Evolutionary conservation across 1,139 yeast species (phyloP).

Genomic region (Kodamaea sp.): DNA sequence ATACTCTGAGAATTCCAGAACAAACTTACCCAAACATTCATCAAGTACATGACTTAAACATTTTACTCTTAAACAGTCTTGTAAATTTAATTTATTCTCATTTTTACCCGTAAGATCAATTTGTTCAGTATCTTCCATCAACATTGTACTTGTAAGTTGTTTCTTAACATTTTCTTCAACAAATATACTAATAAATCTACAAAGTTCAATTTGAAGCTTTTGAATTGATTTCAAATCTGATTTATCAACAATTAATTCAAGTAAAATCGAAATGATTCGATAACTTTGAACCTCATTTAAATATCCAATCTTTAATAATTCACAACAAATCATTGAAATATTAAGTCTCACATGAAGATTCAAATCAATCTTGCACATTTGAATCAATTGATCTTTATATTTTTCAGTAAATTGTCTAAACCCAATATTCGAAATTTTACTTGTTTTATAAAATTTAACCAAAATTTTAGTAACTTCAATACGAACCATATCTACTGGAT

Average conservation of each 20-base stretch:
- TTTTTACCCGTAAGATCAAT: background rate
- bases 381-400: slow-evolving; percentile 60
- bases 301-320: slow-evolving; percentile 57
- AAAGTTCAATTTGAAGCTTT: slow-evolving; percentile 31
- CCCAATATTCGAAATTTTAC: slow-evolving; percentile 24
- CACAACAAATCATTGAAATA: slow-evolving; percentile 52
- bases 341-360: slow-evolving; percentile 47
- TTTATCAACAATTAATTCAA: slow-evolving; percentile 29
- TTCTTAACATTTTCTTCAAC: slow-evolving; percentile 16
- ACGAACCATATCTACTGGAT: slow-evolving; percentile 58
- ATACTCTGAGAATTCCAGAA: too few relatives aligned
- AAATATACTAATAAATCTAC: slow-evolving; percentile 26
- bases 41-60: background rate
- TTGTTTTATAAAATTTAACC: slow-evolving; percentile 42
- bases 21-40: too few relatives aligned
- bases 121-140: slow-evolving; percentile 13
- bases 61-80: slow-evolving; percentile 15
- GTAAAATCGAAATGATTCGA: slow-evolving; percentile 40
- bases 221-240: slow-evolving; percentile 17
- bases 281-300: slow-evolving; percentile 54
- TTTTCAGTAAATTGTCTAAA: slow-evolving; percentile 71
- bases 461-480: slow-evolving; percentile 60
- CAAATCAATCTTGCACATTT: slow-evolving; percentile 43
- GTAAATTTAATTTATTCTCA: slow-evolving; percentile 6
- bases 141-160: slow-evolving; percentile 14